These are phyloP conservation scores for Aspergillus cejpii DNA, from an alignment of 2,329 filamentous ascomycete species.

Conservation along the genomic window DNA sequence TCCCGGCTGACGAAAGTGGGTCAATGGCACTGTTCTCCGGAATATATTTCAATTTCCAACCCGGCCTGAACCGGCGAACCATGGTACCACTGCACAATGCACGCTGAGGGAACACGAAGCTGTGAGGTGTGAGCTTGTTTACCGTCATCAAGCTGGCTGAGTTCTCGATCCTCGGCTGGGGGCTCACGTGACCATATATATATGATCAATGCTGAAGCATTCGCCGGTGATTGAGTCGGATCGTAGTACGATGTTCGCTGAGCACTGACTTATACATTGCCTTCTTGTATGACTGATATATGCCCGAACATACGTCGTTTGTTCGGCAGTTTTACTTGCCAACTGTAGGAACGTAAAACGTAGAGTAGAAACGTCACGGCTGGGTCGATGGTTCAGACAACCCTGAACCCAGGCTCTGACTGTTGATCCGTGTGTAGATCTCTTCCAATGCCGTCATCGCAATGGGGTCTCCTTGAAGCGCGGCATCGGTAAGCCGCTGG, in stretches of 20 bases:
- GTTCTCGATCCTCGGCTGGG: background rate
- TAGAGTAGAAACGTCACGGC: slow-evolving; percentile 1
- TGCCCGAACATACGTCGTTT: too few relatives aligned
- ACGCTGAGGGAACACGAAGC: background rate
- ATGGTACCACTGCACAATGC: background rate
- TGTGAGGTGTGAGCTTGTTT: too few relatives aligned
- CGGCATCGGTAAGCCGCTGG: slow-evolving; percentile 32
- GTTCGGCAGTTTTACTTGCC: background rate
- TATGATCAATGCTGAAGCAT: too few relatives aligned
- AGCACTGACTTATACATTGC: too few relatives aligned
- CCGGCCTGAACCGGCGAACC: too few relatives aligned
- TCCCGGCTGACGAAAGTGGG: too few relatives aligned
- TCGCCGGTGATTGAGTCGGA: background rate
- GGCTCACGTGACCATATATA: background rate
- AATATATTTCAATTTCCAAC: background rate
- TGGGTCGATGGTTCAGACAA: slow-evolving; percentile 8
- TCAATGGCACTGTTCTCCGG: too few relatives aligned
- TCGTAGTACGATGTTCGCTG: background rate
- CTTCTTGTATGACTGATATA: too few relatives aligned
- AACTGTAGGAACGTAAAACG: background rate
- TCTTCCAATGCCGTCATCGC: slow-evolving; percentile 34
- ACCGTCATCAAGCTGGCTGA: too few relatives aligned
- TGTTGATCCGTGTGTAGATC: slow-evolving; percentile 29
- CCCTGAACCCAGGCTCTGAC: slow-evolving; percentile 4
- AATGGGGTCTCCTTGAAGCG: slow-evolving; percentile 32